A percentile compares a stretch with the other conserved stretches of the same genome.
Conservation (phyloP, 805 yeast genomes). For the Saturnispora saitoi region DNA sequence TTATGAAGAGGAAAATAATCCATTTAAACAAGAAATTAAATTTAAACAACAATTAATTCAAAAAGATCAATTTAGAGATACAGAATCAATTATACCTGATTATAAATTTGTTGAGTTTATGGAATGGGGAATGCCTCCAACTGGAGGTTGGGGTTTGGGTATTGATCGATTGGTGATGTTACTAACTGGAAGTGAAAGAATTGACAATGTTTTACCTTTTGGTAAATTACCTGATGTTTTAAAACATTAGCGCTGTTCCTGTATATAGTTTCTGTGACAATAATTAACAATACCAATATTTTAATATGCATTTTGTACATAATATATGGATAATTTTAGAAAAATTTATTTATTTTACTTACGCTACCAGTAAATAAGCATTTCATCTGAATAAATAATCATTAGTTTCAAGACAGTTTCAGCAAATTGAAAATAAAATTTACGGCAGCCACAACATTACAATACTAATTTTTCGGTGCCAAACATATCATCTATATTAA, state of each 20-base stretch:
- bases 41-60: constrained; percentile 50
- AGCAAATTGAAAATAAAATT: too few species aligned
- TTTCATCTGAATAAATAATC: too few species aligned
- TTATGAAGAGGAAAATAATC: constrained; percentile 93
- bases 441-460: too few species aligned
- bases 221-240: constrained; percentile 67
- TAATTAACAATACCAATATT: too few species aligned
- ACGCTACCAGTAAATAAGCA: too few species aligned
- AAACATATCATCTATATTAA: too few species aligned
- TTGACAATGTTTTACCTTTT: constrained; percentile 68
- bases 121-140: constrained; percentile 95
- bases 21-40: constrained; percentile 57
- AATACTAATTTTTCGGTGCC: too few species aligned
- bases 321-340: too few species aligned
- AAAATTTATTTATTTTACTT: too few species aligned
- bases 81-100: constrained; percentile 66
- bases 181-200: constrained; percentile 52
- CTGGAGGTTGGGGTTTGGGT: constrained; percentile 98
- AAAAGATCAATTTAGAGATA: constrained; percentile 42
- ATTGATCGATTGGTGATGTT: constrained; percentile 83
- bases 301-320: too few species aligned
- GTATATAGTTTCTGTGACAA: background rate
- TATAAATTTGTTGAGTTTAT: constrained; percentile 58
- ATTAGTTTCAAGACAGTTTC: too few species aligned
- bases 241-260: constrained; percentile 35